These are phyloP conservation scores for Psilocybe azurescens DNA, from an alignment of 768 basidiomycete species.

Conservation along the genomic window DNA sequence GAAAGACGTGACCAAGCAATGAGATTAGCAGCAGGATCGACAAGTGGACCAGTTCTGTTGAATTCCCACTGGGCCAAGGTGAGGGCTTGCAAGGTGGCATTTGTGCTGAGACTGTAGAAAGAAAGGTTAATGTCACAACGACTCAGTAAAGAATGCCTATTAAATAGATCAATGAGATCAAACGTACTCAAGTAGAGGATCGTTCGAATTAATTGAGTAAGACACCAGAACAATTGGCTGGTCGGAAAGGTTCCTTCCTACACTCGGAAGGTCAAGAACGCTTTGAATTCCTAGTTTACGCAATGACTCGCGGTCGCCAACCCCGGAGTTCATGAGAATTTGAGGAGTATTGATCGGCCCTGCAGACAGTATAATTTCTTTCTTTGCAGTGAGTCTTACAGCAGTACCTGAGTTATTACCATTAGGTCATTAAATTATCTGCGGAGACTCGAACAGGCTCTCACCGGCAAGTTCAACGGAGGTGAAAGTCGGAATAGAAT, in stretches of 20 bases:
- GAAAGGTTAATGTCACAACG: too few relatives aligned
- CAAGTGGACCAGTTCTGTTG: constrained; percentile 27
- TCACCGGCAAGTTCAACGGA: constrained; percentile 13
- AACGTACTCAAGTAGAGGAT: constrained; percentile 29
- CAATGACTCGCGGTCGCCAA: constrained; percentile 29
- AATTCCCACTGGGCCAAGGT: constrained; percentile 28
- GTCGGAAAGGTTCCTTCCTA: constrained; percentile 42
- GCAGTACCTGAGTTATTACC: background rate
- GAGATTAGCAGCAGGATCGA: constrained; percentile 25
- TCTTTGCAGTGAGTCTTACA: constrained; percentile 37
- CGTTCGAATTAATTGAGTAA: constrained; percentile 30
- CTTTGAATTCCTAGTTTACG: too few relatives aligned
- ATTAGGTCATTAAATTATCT: background rate
- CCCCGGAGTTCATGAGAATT: constrained; percentile 39
- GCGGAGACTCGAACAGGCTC: background rate
- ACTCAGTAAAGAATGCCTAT: too few relatives aligned
- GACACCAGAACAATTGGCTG: constrained; percentile 31
- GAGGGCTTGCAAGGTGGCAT: constrained; percentile 25
- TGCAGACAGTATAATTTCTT: constrained; percentile 56
- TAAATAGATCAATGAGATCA: background rate
- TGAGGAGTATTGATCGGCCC: constrained; percentile 42
- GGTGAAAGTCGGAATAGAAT: background rate
- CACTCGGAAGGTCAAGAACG: constrained; percentile 36
- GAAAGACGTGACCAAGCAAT: constrained; percentile 29
- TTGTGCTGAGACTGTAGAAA: constrained; percentile 20